These are phyloP conservation scores for Streptanthus diversifolius DNA, from an alignment of 345 rosid genomes.

Conservation along the genomic window DNA sequence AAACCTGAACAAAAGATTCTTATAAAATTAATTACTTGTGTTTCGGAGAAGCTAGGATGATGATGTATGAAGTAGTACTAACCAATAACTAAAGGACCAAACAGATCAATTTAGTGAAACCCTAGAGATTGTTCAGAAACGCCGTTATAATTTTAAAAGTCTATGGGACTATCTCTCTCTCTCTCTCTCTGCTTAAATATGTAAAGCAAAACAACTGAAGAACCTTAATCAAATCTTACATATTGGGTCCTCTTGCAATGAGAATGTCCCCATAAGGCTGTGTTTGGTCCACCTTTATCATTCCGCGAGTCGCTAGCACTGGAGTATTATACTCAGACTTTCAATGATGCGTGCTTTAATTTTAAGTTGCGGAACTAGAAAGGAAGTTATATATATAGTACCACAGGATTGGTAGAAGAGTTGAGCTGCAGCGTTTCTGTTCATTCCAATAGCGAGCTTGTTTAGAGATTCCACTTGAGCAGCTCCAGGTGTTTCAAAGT, in stretches of 20 bases:
- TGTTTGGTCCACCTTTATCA: constrained; percentile 54
- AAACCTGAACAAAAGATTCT: not conserved
- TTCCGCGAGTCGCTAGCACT: constrained; percentile 67
- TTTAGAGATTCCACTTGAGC: constrained; percentile 59
- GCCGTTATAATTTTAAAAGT: not conserved
- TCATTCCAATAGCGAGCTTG: constrained; percentile 68
- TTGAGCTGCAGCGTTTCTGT: constrained; percentile 66
- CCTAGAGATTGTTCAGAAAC: not conserved
- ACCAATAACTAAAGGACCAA: not conserved
- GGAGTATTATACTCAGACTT: constrained; percentile 10
- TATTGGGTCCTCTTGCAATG: constrained; percentile 63
- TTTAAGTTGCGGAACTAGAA: not conserved
- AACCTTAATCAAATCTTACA: constrained; percentile 29
- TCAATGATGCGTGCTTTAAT: not conserved
- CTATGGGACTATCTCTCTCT: not conserved
- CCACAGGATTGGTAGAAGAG: constrained; percentile 87
- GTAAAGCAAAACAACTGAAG: not conserved
- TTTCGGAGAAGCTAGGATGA: not conserved
- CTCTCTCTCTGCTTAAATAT: not conserved
- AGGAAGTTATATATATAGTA: constrained; percentile 26
- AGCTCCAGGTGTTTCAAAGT: constrained; percentile 79
- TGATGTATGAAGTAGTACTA: not conserved
- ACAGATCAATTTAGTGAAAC: not conserved
- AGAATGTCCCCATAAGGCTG: constrained; percentile 69
- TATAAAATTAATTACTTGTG: not conserved